phyloP scores from a whole-genome alignment of 208 protist genomes.

The Trypanosoma melophagium region DNA sequence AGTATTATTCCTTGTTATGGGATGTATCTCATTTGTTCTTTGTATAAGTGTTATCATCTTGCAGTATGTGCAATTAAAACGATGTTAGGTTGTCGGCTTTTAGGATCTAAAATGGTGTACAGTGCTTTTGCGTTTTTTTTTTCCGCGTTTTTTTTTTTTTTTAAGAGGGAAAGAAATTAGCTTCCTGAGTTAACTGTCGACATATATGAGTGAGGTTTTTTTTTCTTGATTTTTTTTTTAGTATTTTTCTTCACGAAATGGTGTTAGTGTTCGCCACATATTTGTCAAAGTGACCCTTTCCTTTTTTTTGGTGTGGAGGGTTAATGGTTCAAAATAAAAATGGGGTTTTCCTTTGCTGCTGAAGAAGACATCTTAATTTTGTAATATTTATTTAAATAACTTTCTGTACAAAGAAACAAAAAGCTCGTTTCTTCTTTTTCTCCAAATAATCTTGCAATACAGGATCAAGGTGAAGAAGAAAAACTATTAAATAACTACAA shows the following conservation, averaged over 20 bases:
- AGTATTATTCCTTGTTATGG: constrained; percentile 86
- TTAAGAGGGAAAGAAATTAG: background rate
- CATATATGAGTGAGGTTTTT: no score
- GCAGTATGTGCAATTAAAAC: constrained; percentile 2
- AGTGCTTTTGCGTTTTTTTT: background rate
- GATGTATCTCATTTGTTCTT: constrained; percentile 74
- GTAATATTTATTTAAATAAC: no score
- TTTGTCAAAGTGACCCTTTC: no score
- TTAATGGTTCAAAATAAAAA: no score
- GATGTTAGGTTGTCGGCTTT: background rate
- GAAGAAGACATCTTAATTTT: no score
- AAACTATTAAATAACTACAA: background rate
- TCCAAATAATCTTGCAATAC: constrained; percentile 6
- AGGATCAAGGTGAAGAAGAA: background rate
- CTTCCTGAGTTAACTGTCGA: no score
- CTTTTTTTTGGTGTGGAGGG: no score
- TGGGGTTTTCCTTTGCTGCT: no score
- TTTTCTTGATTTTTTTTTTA: no score
- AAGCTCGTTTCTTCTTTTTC: constrained; percentile 11
- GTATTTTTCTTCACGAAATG: no score
- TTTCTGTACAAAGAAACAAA: background rate
- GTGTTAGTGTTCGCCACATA: no score
- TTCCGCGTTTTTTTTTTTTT: constrained; percentile 3
- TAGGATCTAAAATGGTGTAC: background rate
- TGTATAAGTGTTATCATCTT: constrained; percentile 65